phyloP scores from a whole-genome alignment of 2,329 filamentous ascomycete genomes.

The Scytalidium sp. region DNA sequence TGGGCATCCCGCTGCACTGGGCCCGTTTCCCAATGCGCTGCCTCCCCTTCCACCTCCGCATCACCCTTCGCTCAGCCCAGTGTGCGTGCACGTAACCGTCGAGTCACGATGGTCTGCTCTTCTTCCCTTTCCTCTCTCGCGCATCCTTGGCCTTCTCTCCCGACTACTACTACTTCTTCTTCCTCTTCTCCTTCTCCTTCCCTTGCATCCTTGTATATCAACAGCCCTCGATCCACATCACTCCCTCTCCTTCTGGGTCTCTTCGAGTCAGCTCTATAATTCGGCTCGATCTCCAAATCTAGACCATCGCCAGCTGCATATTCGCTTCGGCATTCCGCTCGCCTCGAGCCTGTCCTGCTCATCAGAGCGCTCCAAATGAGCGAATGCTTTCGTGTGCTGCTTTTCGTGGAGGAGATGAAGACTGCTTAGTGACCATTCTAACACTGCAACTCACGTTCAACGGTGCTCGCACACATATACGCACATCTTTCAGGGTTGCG shows the following conservation, averaged over 20 bases:
- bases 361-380: conserved; percentile 21
- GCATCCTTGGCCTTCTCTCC: background rate
- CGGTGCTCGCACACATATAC: background rate
- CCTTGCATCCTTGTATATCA: background rate
- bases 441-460: too few relatives aligned
- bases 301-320: conserved; percentile 11
- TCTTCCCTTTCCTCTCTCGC: background rate
- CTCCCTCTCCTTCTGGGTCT: conserved; percentile 4
- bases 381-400: conserved; percentile 25
- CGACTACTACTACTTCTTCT: background rate
- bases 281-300: background rate
- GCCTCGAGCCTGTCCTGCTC: background rate
- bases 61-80: too few relatives aligned
- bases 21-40: too few relatives aligned
- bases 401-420: conserved; percentile 30
- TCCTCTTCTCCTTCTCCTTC: conserved; percentile 1
- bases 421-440: conserved; percentile 25
- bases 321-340: too few relatives aligned
- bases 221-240: background rate
- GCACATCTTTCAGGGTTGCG: too few relatives aligned
- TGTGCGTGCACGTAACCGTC: too few relatives aligned
- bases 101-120: too few relatives aligned
- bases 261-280: background rate
- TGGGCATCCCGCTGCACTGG: too few relatives aligned
- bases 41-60: too few relatives aligned